A percentile compares a stretch with the other conserved stretches of the same genome.
phyloP scores from a whole-genome alignment of 75 land plant genomes.

The Selaginella moellendorffii region DNA sequence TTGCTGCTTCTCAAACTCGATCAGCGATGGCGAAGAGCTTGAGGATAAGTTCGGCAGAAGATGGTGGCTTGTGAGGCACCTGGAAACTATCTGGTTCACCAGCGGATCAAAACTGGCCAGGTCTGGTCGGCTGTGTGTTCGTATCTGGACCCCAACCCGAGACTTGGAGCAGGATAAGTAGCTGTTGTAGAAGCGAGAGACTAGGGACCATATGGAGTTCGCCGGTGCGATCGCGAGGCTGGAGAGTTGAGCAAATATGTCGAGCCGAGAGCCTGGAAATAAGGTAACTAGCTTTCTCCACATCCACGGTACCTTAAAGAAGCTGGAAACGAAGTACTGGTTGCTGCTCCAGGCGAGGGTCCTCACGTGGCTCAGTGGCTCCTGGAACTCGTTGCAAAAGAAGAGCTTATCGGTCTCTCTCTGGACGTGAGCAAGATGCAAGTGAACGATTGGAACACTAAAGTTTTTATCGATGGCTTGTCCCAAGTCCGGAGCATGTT shows the following conservation, averaged over 20 bases:
- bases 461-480: not conserved
- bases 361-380: not conserved
- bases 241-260: constrained; percentile 9
- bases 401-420: not conserved
- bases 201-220: constrained; percentile 14
- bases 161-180: constrained; percentile 8
- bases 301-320: not conserved
- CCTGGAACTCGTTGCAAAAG: not conserved
- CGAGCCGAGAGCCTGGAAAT: not conserved
- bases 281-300: not conserved
- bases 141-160: constrained; percentile 18
- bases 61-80: constrained; percentile 14
- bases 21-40: not conserved
- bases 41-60: constrained; percentile 5
- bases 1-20: not conserved
- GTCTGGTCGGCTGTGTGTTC: constrained; percentile 10
- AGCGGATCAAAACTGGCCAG: constrained; percentile 9
- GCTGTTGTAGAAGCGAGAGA: constrained; percentile 6
- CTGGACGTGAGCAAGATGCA: not conserved
- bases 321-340: not conserved
- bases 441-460: not conserved
- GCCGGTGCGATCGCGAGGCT: constrained; percentile 14
- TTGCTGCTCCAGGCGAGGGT: not conserved
- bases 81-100: constrained; percentile 9
- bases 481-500: not conserved